phyloP scores from a whole-genome alignment of 345 rosid species.

The Microthlaspi erraticum region DNA sequence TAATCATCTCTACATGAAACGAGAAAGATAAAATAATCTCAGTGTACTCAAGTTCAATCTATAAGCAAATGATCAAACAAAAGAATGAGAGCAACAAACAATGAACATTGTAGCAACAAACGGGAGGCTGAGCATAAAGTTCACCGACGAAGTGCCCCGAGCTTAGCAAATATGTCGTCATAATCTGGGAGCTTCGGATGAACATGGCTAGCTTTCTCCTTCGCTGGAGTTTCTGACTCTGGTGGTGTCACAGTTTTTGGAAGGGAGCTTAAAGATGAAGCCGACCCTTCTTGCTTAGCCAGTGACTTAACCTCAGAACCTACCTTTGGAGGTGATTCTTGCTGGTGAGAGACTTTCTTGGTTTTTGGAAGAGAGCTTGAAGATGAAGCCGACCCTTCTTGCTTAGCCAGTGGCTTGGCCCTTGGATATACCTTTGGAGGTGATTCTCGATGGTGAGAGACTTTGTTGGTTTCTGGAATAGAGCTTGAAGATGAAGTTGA shows the following conservation, averaged over 20 bases:
- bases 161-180: conserved; percentile 61
- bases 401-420: conserved; percentile 39
- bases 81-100: conserved; percentile 19
- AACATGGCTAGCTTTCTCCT: conserved; percentile 63
- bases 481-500: conserved; percentile 37
- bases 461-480: conserved; percentile 38
- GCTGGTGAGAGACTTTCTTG: conserved; percentile 31
- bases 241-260: conserved; percentile 44
- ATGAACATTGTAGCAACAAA: conserved; percentile 20
- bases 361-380: conserved; percentile 39
- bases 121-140: background rate
- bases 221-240: conserved; percentile 40
- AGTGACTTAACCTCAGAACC: conserved; percentile 40
- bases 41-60: background rate
- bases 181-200: conserved; percentile 96
- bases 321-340: conserved; percentile 40
- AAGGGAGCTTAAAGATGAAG: conserved; percentile 34
- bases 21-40: background rate
- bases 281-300: conserved; percentile 43
- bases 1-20: background rate
- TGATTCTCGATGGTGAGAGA: conserved; percentile 32
- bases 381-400: conserved; percentile 37
- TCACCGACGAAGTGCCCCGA: conserved; percentile 57
- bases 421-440: conserved; percentile 20
- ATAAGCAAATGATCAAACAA: conserved; percentile 30